phyloP scores from a whole-genome alignment of 2,329 filamentous ascomycete genomes.

The Botrytis hyacinthi region DNA sequence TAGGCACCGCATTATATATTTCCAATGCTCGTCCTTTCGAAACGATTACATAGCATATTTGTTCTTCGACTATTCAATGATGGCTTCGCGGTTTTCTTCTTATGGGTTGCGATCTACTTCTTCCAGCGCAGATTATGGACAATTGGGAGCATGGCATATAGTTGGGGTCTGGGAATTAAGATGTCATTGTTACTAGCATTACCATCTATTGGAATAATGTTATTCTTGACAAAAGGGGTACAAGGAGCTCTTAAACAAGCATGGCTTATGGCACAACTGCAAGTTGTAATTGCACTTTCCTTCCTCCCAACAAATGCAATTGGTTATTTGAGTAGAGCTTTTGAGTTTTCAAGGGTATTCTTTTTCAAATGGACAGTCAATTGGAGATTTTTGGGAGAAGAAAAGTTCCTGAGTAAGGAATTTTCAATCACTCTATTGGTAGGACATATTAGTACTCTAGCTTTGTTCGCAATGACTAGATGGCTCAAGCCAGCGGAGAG shows the following conservation, averaged over 20 bases:
- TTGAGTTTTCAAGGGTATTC: constrained; percentile 88
- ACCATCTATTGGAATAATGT: constrained; percentile 74
- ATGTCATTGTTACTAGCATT: constrained; percentile 86
- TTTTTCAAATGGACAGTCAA: constrained; percentile 99
- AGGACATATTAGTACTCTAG: constrained; percentile 54
- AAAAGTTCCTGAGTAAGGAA: constrained; percentile 67
- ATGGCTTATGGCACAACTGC: constrained; percentile 71
- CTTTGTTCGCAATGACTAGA: constrained; percentile 53
- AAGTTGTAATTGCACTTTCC: constrained; percentile 64
- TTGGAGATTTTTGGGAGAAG: constrained; percentile 91
- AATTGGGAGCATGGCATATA: constrained; percentile 69
- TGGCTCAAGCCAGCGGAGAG: constrained; percentile 60
- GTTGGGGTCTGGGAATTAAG: constrained; percentile 83
- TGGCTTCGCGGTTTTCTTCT: constrained; percentile 78
- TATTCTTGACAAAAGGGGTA: constrained; percentile 72
- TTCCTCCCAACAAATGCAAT: constrained; percentile 65
- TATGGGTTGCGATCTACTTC: constrained; percentile 77
- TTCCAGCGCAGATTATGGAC: constrained; percentile 76
- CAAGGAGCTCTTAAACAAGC: constrained; percentile 64
- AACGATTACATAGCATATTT: constrained; percentile 91
- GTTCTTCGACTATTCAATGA: constrained; percentile 94
- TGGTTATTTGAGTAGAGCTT: constrained; percentile 78
- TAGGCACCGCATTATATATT: constrained; percentile 84
- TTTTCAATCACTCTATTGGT: constrained; percentile 59
- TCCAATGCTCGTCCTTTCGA: constrained; percentile 81